Evolutionary conservation across 2,329 filamentous ascomycete species (phyloP), one percentile per base, ranked within the genome.

Genomic region (Xylaria sp.): DNA sequence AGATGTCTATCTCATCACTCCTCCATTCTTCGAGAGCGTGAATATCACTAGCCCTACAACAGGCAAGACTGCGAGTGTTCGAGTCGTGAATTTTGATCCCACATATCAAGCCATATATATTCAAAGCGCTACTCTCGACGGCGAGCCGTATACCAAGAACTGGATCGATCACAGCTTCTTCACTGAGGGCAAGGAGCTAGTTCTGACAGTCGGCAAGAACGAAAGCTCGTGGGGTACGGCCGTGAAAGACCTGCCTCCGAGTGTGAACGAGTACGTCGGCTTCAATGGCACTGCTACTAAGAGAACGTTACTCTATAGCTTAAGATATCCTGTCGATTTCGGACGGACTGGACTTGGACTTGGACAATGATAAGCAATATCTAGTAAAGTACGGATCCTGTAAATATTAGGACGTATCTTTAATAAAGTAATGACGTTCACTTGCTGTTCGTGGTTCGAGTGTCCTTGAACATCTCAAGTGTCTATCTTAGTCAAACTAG

Each of bases 151-250:
- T 76, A 87, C 84, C 0, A 87, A 84, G 79, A 92, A 88, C 76
- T 93, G 90, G 90, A 81, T 93, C 15, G 84, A 86, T 48, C 90
- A 93, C 79, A 86, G 84, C 58, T 92, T 93, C 75, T 92, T 92
- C 76, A 80, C 85, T 0, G 84, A 91, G 5, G 91, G 91, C 1
- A 88, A 88, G 15, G 83, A 88, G 63, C 80, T 93, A 52, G 89
- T 92, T 60, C 79, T 93, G 58, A 87, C 83, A 3, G 78, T 93
- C 9, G 90, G 90, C 0, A 74, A 76, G 18, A 83, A 82, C 44
- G 90, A 92, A 80, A 92, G 90, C 76, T 71, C 74, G 0, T 93
- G 91, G 91, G 91, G 91, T 0, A 91, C 87, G 0, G 76, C 76
- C 3, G 76, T 84, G 5, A 80, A 83, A 67, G 90, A 92, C 76